Evolutionary conservation across 176 grass and related monocot species (phyloP).

Genomic region (Eragrostis curvula): DNA sequence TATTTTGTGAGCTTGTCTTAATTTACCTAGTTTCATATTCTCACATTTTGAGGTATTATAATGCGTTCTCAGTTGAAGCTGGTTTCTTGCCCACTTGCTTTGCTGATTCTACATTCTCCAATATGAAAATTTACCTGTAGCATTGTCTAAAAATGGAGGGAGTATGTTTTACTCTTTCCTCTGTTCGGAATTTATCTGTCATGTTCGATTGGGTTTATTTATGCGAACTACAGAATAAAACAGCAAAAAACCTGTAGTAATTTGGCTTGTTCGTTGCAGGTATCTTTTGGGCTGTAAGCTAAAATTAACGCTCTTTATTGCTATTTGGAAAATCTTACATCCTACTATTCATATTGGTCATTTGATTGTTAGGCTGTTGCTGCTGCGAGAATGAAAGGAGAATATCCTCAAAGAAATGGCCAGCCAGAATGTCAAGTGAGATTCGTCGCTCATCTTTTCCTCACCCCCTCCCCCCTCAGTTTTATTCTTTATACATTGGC

Average conservation of each 20-base stretch:
- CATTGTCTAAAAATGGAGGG: background rate
- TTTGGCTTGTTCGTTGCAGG: background rate
- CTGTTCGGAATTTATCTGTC: conserved; percentile 1
- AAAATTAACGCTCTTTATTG: background rate
- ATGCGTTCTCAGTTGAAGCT: conserved; percentile 1
- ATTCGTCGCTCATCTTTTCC: conserved; percentile 1
- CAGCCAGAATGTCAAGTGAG: conserved; percentile 92
- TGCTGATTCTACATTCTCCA: background rate
- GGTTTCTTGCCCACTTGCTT: background rate
- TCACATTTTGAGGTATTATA: conserved; percentile 23
- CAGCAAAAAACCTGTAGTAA: background rate
- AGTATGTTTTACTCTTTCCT: background rate
- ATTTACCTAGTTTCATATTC: conserved; percentile 5
- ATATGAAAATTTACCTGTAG: background rate
- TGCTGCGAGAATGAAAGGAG: conserved; percentile 87
- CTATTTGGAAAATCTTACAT: conserved; percentile 24
- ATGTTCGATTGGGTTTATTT: conserved; percentile 17
- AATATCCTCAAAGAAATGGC: conserved; percentile 79
- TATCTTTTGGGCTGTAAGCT: conserved; percentile 1
- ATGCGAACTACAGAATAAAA: background rate
- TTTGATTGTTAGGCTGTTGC: conserved; percentile 71
- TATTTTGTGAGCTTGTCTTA: background rate
- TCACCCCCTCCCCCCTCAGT: background rate
- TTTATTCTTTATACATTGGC: conserved; percentile 5
- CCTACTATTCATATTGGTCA: conserved; percentile 21